These are phyloP conservation scores for Zangia roseola DNA, from an alignment of 768 basidiomycete species.

Conservation along the genomic window DNA sequence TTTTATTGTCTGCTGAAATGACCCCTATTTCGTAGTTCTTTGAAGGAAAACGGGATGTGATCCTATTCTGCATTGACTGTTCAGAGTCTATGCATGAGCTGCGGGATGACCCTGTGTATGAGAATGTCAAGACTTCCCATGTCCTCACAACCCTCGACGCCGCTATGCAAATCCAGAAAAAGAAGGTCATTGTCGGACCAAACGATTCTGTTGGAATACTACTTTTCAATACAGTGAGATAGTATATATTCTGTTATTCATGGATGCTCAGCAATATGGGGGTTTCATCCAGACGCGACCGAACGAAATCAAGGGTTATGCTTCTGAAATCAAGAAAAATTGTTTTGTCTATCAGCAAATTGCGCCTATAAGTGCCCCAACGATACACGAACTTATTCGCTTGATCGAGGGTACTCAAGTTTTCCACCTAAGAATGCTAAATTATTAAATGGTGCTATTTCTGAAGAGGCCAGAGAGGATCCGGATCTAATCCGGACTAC, in stretches of 20 bases:
- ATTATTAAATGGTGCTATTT: conserved; percentile 1
- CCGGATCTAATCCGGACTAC: conserved; percentile 50
- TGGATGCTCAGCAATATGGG: background rate
- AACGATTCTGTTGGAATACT: conserved; percentile 89
- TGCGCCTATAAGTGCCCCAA: conserved; percentile 72
- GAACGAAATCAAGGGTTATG: conserved; percentile 36
- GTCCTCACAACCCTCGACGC: conserved; percentile 77
- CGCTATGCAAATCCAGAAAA: conserved; percentile 85
- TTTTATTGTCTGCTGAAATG: background rate
- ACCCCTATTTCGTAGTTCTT: conserved; percentile 45
- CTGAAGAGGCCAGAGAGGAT: conserved; percentile 63
- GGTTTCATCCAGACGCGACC: conserved; percentile 18
- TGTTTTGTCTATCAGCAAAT: conserved; percentile 77
- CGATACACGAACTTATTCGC: conserved; percentile 74
- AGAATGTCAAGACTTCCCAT: conserved; percentile 71
- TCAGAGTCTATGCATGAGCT: conserved; percentile 85
- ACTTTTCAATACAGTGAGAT: conserved; percentile 86
- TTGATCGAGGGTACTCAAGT: conserved; percentile 65
- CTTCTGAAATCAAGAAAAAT: conserved; percentile 65
- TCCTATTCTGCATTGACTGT: conserved; percentile 95
- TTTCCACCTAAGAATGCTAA: background rate
- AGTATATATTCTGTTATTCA: background rate
- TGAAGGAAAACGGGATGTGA: conserved; percentile 79
- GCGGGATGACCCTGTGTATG: conserved; percentile 60
- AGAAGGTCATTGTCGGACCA: conserved; percentile 85